Percentiles rank a stretch among this genome's conserved stretches.
Conservation (phyloP, 805 yeast genomes). For the Nematodospora valgi region DNA sequence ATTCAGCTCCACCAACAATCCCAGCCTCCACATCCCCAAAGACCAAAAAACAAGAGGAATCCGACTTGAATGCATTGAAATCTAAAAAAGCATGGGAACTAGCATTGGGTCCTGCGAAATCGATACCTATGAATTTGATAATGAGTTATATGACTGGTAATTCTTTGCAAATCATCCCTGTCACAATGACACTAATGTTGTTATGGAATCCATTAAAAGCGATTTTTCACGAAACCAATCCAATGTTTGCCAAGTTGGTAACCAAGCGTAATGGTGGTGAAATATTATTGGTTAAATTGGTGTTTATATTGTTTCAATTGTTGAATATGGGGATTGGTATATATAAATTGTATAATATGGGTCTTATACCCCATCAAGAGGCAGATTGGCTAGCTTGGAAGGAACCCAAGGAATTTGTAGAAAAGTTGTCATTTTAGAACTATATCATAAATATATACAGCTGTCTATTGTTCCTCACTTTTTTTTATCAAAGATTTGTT, state of each 20-base stretch:
- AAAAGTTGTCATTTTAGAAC: constrained; percentile 5
- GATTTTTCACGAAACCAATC: constrained; percentile 51
- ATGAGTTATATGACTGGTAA: constrained; percentile 95
- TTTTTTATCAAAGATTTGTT: constrained; percentile 64
- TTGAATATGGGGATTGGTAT: constrained; percentile 70
- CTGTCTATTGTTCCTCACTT: neutral
- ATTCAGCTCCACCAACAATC: no score
- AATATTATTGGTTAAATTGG: constrained; percentile 22
- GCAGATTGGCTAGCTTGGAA: constrained; percentile 97
- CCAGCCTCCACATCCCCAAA: constrained; percentile 1
- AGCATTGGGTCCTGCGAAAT: constrained; percentile 77
- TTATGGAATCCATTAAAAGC: constrained; percentile 76
- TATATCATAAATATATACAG: no score
- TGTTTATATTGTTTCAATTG: constrained; percentile 40
- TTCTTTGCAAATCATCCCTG: constrained; percentile 83
- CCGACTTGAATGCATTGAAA: constrained; percentile 35
- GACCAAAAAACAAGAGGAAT: constrained; percentile 11
- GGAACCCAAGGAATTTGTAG: constrained; percentile 25
- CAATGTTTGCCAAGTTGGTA: constrained; percentile 49
- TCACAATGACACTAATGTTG: constrained; percentile 83
- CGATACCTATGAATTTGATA: constrained; percentile 81
- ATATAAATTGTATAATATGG: constrained; percentile 85
- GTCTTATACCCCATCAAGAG: constrained; percentile 78
- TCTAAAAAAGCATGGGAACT: constrained; percentile 80
- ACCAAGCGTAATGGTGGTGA: constrained; percentile 33